These are phyloP conservation scores for Mycena sanguinolenta DNA, from an alignment of 768 basidiomycete species.

Conservation along the genomic window DNA sequence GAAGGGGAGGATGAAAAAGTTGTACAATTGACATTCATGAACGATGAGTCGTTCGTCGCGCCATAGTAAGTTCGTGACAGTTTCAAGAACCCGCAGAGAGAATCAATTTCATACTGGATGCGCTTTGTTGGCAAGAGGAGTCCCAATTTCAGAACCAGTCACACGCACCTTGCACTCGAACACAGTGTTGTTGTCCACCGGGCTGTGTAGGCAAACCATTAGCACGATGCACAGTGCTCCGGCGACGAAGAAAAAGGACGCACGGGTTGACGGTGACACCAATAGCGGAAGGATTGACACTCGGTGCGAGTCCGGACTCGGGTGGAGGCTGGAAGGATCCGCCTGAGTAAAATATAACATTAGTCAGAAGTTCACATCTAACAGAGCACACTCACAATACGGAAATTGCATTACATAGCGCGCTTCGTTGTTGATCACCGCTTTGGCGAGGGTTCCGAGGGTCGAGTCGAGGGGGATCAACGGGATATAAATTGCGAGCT, in stretches of 20 bases:
- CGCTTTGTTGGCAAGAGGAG: no score
- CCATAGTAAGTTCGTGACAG: slow-evolving; percentile 80
- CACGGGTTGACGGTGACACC: slow-evolving; percentile 82
- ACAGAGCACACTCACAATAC: slow-evolving; percentile 62
- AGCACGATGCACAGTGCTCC: no score
- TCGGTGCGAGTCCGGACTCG: slow-evolving; percentile 75
- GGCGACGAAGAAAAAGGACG: slow-evolving; percentile 41
- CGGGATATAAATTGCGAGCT: slow-evolving; percentile 67
- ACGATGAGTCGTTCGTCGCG: slow-evolving; percentile 76
- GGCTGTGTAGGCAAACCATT: slow-evolving; percentile 58
- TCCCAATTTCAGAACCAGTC: slow-evolving; percentile 45
- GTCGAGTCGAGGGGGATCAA: slow-evolving; percentile 71
- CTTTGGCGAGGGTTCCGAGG: slow-evolving; percentile 78
- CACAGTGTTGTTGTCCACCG: slow-evolving; percentile 76
- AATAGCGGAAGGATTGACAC: slow-evolving; percentile 78
- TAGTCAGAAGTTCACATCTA: slow-evolving; percentile 44
- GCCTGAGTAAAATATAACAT: background rate
- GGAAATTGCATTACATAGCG: slow-evolving; percentile 80
- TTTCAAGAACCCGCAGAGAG: slow-evolving; percentile 83
- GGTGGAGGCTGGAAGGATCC: slow-evolving; percentile 87
- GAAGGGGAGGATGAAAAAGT: slow-evolving; percentile 4
- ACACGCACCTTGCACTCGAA: slow-evolving; percentile 91
- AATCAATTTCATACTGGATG: slow-evolving; percentile 85
- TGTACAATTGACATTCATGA: slow-evolving; percentile 80
- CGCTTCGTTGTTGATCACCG: slow-evolving; percentile 85